phyloP scores from a whole-genome alignment of 441 rosid species.

The Jatropha podagrica region DNA sequence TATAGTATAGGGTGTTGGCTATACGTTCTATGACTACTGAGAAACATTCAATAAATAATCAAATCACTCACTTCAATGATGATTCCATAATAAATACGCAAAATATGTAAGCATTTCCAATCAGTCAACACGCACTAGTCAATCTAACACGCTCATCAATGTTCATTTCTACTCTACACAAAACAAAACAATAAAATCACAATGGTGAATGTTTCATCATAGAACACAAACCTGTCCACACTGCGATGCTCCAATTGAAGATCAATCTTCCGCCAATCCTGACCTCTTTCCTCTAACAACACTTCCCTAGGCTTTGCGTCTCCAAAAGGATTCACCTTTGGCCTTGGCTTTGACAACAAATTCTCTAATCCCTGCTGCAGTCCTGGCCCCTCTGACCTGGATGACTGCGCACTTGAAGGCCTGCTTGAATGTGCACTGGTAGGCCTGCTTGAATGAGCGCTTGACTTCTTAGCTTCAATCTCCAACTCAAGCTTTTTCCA shows the following conservation, averaged over 20 bases:
- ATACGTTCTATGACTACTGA: neutral
- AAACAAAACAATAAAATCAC: neutral
- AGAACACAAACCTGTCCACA: slow-evolving; percentile 58
- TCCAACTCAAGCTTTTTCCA: slow-evolving; percentile 83
- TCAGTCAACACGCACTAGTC: neutral
- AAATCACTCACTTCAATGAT: neutral
- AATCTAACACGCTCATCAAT: neutral
- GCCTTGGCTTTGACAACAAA: slow-evolving; percentile 55
- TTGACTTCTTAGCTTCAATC: slow-evolving; percentile 64
- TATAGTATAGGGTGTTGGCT: neutral
- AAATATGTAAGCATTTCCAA: slow-evolving; percentile 1
- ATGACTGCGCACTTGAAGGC: slow-evolving; percentile 92
- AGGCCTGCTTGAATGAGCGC: slow-evolving; percentile 55
- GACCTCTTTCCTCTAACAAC: slow-evolving; percentile 81
- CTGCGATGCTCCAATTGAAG: slow-evolving; percentile 82
- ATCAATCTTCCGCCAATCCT: slow-evolving; percentile 98
- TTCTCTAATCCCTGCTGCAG: slow-evolving; percentile 53
- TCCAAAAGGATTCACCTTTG: slow-evolving; percentile 93
- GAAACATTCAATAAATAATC: neutral
- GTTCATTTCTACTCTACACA: neutral
- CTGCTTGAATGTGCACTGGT: slow-evolving; percentile 87
- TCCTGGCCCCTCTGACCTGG: slow-evolving; percentile 65
- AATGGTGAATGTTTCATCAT: slow-evolving; percentile 12
- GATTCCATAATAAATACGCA: neutral
- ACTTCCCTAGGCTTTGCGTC: slow-evolving; percentile 96